Conservation (phyloP, 495 filamentous ascomycete species). For the Talaromyces nanjingensis region DNA sequence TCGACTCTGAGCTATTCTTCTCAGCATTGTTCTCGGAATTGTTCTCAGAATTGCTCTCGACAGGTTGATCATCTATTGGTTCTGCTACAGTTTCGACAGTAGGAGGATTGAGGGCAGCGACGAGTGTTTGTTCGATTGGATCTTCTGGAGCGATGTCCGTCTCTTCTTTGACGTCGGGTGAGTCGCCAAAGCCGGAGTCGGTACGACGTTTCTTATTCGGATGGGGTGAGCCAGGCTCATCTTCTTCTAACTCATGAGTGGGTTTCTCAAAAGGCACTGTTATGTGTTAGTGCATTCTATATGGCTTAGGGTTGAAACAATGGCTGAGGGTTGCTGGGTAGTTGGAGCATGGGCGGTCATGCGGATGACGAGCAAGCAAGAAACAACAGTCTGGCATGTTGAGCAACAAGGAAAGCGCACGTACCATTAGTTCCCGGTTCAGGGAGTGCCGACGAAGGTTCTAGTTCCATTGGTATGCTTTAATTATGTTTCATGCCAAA, state of each 20-base stretch:
- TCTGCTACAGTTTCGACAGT: background rate
- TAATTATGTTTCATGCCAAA: constrained; percentile 22
- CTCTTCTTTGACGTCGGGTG: constrained; percentile 14
- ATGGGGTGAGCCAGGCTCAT: constrained; percentile 29
- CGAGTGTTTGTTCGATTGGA: constrained; percentile 38
- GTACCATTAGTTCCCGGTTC: constrained; percentile 31
- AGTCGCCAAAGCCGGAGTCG: constrained; percentile 24
- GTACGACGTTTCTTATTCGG: constrained; percentile 39
- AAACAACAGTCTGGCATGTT: background rate
- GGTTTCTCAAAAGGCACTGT: constrained; percentile 22
- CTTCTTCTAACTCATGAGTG: constrained; percentile 26
- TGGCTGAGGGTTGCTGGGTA: background rate
- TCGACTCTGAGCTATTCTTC: constrained; percentile 8
- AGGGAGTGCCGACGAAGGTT: constrained; percentile 21
- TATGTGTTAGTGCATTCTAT: background rate
- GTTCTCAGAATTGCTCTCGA: constrained; percentile 1
- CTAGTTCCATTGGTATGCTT: constrained; percentile 26
- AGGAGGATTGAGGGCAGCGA: constrained; percentile 21
- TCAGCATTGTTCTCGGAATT: background rate
- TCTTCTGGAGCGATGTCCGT: constrained; percentile 26
- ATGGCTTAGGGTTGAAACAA: background rate
- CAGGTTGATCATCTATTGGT: background rate
- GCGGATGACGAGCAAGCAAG: background rate
- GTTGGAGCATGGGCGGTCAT: background rate
- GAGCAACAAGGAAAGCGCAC: constrained; percentile 12